Evolutionary conservation across 139 green algal species (phyloP).

Genomic region (Protoeuglena noctilucae): DNA sequence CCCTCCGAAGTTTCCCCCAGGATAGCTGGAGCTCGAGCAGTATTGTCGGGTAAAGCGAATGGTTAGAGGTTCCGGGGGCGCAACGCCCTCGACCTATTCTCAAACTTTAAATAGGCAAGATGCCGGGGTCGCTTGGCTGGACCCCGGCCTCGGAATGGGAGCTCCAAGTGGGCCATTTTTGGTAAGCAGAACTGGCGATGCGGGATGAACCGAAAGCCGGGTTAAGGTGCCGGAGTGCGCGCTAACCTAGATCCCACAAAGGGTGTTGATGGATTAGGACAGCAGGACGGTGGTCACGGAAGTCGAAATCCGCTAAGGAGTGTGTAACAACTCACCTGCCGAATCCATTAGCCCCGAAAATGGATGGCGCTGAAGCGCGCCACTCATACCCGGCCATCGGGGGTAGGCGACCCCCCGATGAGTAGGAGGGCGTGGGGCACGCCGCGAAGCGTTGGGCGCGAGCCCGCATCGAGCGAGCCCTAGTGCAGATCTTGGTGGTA

Average conservation of each 20-base stretch:
- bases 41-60: constrained; percentile 85
- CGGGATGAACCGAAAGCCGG: constrained; percentile 83
- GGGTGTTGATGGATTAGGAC: constrained; percentile 86
- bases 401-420: constrained; percentile 64
- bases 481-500: constrained; percentile 90
- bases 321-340: constrained; percentile 96
- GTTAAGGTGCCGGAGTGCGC: constrained; percentile 74
- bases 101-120: constrained; percentile 90
- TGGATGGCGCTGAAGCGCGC: constrained; percentile 85
- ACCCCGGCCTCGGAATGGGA: constrained; percentile 56
- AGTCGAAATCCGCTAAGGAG: constrained; percentile 94
- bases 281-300: constrained; percentile 93
- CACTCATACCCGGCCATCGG: constrained; percentile 72
- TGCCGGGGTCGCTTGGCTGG: constrained; percentile 67
- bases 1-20: constrained; percentile 84
- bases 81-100: constrained; percentile 79
- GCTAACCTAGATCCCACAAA: constrained; percentile 90
- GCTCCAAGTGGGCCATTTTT: constrained; percentile 83
- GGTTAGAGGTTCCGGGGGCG: constrained; percentile 74
- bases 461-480: constrained; percentile 63
- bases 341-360: constrained; percentile 94
- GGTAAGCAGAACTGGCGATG: constrained; percentile 93
- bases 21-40: constrained; percentile 72
- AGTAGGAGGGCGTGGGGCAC: constrained; percentile 79
- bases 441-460: constrained; percentile 60